Conservation (phyloP, 176 grass and related monocot species). For the Triticum monococcum region DNA sequence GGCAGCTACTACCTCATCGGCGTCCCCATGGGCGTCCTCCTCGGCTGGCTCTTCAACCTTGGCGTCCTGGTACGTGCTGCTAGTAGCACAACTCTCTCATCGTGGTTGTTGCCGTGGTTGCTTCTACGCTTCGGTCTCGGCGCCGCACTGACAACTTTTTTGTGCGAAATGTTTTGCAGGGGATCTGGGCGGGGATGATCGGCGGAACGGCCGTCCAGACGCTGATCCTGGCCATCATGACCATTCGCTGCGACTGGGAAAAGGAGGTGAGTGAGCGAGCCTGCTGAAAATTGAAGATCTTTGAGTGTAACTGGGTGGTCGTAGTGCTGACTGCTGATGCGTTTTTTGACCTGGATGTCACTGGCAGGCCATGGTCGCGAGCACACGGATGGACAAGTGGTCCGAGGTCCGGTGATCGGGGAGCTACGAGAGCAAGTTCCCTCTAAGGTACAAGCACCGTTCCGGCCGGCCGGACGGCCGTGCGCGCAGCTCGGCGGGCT, state of each 20-base stretch:
- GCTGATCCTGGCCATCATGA: conserved; percentile 64
- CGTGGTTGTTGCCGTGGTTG: too few relatives aligned
- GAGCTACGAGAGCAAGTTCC: not conserved
- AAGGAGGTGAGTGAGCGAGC: conserved; percentile 61
- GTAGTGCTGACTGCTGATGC: not conserved
- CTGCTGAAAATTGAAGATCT: not conserved
- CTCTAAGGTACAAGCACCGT: not conserved
- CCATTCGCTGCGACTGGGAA: conserved; percentile 79
- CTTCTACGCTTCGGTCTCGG: too few relatives aligned
- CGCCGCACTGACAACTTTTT: too few relatives aligned
- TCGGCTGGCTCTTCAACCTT: conserved; percentile 83
- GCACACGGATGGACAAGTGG: conserved; percentile 55
- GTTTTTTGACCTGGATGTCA: not conserved
- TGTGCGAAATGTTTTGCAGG: conserved; percentile 26
- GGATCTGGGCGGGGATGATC: conserved; percentile 94
- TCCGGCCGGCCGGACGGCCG: too few relatives aligned
- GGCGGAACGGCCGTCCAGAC: conserved; percentile 86
- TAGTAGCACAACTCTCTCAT: not conserved
- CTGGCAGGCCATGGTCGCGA: conserved; percentile 66
- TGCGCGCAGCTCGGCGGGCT: not conserved
- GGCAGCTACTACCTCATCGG: conserved; percentile 85
- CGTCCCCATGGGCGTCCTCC: conserved; percentile 67
- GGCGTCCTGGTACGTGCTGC: conserved; percentile 65
- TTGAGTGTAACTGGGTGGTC: not conserved
- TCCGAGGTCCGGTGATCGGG: conserved; percentile 27